A percentile compares a stretch with the other conserved stretches of the same genome.
These are phyloP conservation scores for Xylona heveae DNA, from an alignment of 495 filamentous ascomycete genomes.

Conservation along the genomic window DNA sequence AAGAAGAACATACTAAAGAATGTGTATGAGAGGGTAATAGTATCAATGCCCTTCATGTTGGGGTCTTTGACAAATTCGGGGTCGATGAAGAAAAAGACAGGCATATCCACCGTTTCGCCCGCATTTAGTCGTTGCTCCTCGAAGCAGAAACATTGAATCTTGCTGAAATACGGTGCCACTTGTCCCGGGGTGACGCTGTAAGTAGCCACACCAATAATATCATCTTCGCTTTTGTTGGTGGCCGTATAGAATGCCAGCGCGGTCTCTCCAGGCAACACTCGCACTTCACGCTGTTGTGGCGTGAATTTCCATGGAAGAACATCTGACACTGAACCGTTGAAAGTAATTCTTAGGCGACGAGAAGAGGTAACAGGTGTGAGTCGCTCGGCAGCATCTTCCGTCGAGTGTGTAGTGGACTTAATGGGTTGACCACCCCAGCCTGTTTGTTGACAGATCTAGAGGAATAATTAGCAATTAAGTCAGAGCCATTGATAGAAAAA, in stretches of 20 bases:
- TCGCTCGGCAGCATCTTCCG: constrained; percentile 43
- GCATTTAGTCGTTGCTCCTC: constrained; percentile 85
- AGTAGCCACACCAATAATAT: constrained; percentile 96
- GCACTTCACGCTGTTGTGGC: constrained; percentile 91
- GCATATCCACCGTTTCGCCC: constrained; percentile 97
- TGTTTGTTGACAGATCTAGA: constrained; percentile 84
- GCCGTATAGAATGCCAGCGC: constrained; percentile 96
- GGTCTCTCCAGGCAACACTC: constrained; percentile 87
- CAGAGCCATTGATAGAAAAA: not conserved
- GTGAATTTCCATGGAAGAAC: constrained; percentile 93
- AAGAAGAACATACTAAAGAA: constrained; percentile 69
- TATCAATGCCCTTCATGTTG: constrained; percentile 83
- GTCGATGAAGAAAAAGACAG: constrained; percentile 98
- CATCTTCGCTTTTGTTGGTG: constrained; percentile 66
- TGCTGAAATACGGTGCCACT: constrained; percentile 94
- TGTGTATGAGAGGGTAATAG: constrained; percentile 87
- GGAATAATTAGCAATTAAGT: not conserved
- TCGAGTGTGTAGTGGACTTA: constrained; percentile 50
- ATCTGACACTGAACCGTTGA: constrained; percentile 86
- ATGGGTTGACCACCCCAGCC: constrained; percentile 91
- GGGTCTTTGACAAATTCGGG: constrained; percentile 84
- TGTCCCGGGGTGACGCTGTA: constrained; percentile 93
- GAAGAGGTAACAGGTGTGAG: constrained; percentile 62
- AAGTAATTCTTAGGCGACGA: constrained; percentile 82
- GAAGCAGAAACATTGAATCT: constrained; percentile 99